Conservation (phyloP, 2,329 filamentous ascomycete species). For the Penicillium crustosum region DNA sequence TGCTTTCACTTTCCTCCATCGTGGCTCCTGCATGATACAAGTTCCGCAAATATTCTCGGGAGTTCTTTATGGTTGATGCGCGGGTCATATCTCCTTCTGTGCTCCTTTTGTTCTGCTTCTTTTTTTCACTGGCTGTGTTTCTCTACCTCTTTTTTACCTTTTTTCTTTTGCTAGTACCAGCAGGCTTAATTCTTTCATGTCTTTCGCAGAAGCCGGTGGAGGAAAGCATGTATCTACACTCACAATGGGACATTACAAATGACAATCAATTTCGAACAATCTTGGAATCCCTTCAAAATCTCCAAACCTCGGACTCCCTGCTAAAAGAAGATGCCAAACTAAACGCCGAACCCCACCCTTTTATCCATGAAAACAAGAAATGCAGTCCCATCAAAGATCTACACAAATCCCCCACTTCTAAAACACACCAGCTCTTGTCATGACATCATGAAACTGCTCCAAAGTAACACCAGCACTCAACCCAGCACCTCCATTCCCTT, state of each 20-base stretch:
- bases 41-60: slow-evolving; percentile 6
- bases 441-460: slow-evolving; percentile 82
- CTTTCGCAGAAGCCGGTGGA: slow-evolving; percentile 11
- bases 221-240: slow-evolving; percentile 25
- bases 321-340: background rate
- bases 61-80: slow-evolving; percentile 26
- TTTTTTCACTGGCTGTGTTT: slow-evolving; percentile 14
- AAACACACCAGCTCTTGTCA: slow-evolving; percentile 81
- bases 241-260: slow-evolving; percentile 13
- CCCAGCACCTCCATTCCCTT: slow-evolving; percentile 81
- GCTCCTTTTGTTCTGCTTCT: slow-evolving; percentile 8
- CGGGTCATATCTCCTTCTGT: slow-evolving; percentile 27
- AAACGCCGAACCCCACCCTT: background rate
- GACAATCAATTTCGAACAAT: background rate
- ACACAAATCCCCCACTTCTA: slow-evolving; percentile 35
- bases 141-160: slow-evolving; percentile 13
- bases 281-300: background rate
- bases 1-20: slow-evolving; percentile 3
- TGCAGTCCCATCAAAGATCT: background rate
- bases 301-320: background rate
- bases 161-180: slow-evolving; percentile 11
- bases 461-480: slow-evolving; percentile 68
- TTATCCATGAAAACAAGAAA: slow-evolving; percentile 6
- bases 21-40: slow-evolving; percentile 5
- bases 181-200: slow-evolving; percentile 9